These are phyloP conservation scores for Venturia effusa DNA, from an alignment of 2,329 filamentous ascomycete genomes.

Conservation along the genomic window DNA sequence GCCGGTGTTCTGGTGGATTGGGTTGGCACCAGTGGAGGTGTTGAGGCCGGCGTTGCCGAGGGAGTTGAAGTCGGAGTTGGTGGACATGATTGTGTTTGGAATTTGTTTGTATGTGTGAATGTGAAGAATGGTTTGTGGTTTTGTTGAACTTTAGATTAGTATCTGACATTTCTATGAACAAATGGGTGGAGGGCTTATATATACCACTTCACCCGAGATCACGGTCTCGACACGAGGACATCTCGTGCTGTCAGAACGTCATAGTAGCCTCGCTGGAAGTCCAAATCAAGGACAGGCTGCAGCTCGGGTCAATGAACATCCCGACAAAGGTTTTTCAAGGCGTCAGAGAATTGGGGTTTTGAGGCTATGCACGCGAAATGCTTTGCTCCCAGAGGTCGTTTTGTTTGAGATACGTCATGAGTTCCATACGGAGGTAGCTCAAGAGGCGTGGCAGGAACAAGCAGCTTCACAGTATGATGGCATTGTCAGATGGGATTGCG, in stretches of 20 bases:
- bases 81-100: not conserved
- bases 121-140: not conserved
- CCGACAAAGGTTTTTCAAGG: not conserved
- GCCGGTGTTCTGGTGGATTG: not conserved
- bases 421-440: too few species aligned
- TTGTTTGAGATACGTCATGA: not conserved
- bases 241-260: not conserved
- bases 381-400: not conserved
- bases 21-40: constrained; percentile 15
- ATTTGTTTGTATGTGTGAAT: not conserved
- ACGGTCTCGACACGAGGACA: not conserved
- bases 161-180: too few species aligned
- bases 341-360: not conserved
- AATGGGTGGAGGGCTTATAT: not conserved
- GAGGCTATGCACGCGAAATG: not conserved
- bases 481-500: not conserved
- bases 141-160: too few species aligned
- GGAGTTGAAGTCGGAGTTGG: not conserved
- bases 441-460: too few species aligned
- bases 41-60: not conserved
- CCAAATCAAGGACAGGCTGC: not conserved
- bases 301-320: not conserved
- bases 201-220: not conserved
- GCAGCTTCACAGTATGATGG: not conserved
- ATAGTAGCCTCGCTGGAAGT: not conserved